These are phyloP conservation scores for Pterocarpus santalinus DNA, from an alignment of 306 rosid genomes.

Conservation along the genomic window DNA sequence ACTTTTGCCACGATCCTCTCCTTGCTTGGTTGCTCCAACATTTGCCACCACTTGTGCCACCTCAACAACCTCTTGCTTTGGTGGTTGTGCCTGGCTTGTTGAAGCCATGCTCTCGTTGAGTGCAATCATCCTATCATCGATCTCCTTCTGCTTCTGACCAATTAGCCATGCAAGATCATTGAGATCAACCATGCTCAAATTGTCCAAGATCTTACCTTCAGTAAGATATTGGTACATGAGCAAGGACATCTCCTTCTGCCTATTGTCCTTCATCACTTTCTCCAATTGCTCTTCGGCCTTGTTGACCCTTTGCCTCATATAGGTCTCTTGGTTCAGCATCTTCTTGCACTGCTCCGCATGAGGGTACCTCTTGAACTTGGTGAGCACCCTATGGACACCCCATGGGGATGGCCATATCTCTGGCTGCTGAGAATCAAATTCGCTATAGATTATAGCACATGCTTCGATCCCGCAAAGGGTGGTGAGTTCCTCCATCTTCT, in stretches of 20 bases:
- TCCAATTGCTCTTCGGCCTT: conserved; percentile 8
- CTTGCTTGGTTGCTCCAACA: not conserved
- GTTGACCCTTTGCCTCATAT: not conserved
- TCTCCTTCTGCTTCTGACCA: not conserved
- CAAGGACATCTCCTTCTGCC: conserved; percentile 18
- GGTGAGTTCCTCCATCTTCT: conserved; percentile 38
- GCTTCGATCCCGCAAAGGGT: conserved; percentile 43
- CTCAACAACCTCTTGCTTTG: too few species aligned
- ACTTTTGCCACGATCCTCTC: not conserved
- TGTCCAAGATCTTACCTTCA: not conserved
- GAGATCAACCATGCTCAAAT: not conserved
- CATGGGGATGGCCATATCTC: conserved; percentile 35
- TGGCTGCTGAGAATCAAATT: conserved; percentile 25
- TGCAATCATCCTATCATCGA: not conserved
- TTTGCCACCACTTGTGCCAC: not conserved
- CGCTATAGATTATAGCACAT: conserved; percentile 32
- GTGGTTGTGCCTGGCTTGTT: too few species aligned
- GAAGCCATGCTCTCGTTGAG: not conserved
- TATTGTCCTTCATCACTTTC: not conserved
- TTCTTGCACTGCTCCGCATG: conserved; percentile 7
- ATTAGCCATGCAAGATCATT: conserved; percentile 29
- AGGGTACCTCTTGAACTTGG: conserved; percentile 2
- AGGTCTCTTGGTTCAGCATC: conserved; percentile 36
- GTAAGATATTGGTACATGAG: conserved; percentile 3
- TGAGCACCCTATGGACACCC: not conserved